phyloP scores from a whole-genome alignment of 371 early-diverging fungal genomes.

The Chytridium lagenaria region DNA sequence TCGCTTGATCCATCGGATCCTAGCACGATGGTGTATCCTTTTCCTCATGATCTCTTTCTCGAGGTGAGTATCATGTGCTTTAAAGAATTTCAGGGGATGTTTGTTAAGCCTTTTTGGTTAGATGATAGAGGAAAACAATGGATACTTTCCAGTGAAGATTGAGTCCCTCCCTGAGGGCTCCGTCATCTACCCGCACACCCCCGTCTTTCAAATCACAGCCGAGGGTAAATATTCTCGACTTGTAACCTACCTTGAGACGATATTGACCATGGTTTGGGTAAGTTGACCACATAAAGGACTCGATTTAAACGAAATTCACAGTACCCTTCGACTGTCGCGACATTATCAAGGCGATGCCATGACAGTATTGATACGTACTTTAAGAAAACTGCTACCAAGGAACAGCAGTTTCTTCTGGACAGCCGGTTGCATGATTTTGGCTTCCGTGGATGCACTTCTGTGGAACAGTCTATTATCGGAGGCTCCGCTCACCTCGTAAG shows the following conservation, averaged over 20 bases:
- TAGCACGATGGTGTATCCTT: slow-evolving; percentile 66
- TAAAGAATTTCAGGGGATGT: neutral
- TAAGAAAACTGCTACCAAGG: slow-evolving; percentile 66
- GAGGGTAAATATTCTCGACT: slow-evolving; percentile 69
- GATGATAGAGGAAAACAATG: slow-evolving; percentile 73
- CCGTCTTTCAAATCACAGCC: slow-evolving; percentile 78
- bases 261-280: slow-evolving; percentile 82
- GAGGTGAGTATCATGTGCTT: slow-evolving; percentile 50
- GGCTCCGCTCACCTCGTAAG: slow-evolving; percentile 77
- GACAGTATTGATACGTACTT: slow-evolving; percentile 65
- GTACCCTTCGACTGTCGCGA: slow-evolving; percentile 86
- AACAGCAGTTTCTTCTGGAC: slow-evolving; percentile 51
- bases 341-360: slow-evolving; percentile 70
- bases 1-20: slow-evolving; percentile 13
- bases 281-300: slow-evolving; percentile 13
- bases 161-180: slow-evolving; percentile 77
- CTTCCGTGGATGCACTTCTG: slow-evolving; percentile 85
- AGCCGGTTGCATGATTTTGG: slow-evolving; percentile 82
- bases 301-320: slow-evolving; percentile 24
- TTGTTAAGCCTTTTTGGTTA: slow-evolving; percentile 16
- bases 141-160: slow-evolving; percentile 82
- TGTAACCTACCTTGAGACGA: slow-evolving; percentile 82
- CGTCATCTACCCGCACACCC: slow-evolving; percentile 76
- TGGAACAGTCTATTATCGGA: slow-evolving; percentile 83
- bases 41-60: slow-evolving; percentile 75